phyloP scores from a whole-genome alignment of 1,284 basidiomycete genomes.

The Leccinum subrobustum region DNA sequence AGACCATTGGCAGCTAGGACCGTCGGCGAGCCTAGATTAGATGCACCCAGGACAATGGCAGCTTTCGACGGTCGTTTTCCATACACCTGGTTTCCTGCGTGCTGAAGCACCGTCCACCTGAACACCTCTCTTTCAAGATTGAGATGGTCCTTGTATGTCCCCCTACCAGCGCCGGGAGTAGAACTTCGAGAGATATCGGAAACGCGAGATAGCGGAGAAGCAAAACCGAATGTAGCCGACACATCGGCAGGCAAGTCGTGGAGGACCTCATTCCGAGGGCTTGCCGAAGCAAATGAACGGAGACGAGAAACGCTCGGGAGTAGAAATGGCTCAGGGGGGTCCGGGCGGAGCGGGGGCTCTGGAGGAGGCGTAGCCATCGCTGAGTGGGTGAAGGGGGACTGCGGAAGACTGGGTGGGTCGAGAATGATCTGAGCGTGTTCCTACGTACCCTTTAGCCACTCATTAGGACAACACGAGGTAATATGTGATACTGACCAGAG shows the following conservation, averaged over 20 bases:
- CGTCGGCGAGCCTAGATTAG: slow-evolving; percentile 65
- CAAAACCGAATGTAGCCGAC: slow-evolving; percentile 42
- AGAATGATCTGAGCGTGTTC: slow-evolving; percentile 41
- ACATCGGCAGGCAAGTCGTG: slow-evolving; percentile 42
- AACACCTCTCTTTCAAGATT: slow-evolving; percentile 59
- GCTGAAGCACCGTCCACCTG: slow-evolving; percentile 75
- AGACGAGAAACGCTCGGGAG: slow-evolving; percentile 84
- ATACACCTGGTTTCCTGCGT: slow-evolving; percentile 56
- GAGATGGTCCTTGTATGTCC: slow-evolving; percentile 24
- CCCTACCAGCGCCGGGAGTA: slow-evolving; percentile 41
- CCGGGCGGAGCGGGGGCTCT: slow-evolving; percentile 36
- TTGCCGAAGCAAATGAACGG: slow-evolving; percentile 62
- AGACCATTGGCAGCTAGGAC: slow-evolving; percentile 86
- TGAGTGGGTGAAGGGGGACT: slow-evolving; percentile 40
- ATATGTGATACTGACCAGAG: slow-evolving; percentile 40
- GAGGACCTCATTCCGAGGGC: slow-evolving; percentile 53
- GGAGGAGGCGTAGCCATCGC: slow-evolving; percentile 36
- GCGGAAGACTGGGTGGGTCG: slow-evolving; percentile 43
- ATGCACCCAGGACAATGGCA: slow-evolving; percentile 57
- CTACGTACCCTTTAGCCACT: slow-evolving; percentile 17
- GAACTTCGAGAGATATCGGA: slow-evolving; percentile 70
- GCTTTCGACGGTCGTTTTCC: slow-evolving; percentile 54
- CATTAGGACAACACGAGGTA: slow-evolving; percentile 9
- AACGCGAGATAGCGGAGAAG: slow-evolving; percentile 63
- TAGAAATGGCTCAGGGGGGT: slow-evolving; percentile 51